phyloP scores from a whole-genome alignment of 352 stramenopile genomes.

The Pythium plurisporium region DNA sequence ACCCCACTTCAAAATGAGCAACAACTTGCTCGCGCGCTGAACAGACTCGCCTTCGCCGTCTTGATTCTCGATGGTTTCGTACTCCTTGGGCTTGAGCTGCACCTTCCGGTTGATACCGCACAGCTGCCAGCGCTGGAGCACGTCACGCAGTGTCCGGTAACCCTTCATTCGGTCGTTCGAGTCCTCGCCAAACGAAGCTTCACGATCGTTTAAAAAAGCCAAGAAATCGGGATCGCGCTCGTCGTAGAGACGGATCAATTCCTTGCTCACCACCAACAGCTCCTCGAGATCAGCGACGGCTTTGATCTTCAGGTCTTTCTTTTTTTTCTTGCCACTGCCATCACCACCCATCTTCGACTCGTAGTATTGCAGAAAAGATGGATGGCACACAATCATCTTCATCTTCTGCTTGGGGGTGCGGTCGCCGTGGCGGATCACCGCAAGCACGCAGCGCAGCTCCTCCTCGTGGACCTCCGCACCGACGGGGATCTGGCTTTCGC shows the following conservation, averaged over 20 bases:
- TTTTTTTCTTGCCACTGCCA: conserved; percentile 34
- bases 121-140: conserved; percentile 96
- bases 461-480: conserved; percentile 75
- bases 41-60: conserved; percentile 28
- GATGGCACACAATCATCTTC: conserved; percentile 93
- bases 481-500: conserved; percentile 16
- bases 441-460: conserved; percentile 98
- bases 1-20: conserved; percentile 99
- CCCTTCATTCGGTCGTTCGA: conserved; percentile 73
- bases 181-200: conserved; percentile 54
- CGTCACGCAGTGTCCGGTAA: conserved; percentile 89
- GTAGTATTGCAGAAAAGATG: conserved; percentile 87
- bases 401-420: conserved; percentile 99
- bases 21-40: conserved; percentile 78
- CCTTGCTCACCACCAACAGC: conserved; percentile 71
- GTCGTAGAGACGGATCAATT: conserved; percentile 68
- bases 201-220: conserved; percentile 60
- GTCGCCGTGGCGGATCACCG: conserved; percentile 98
- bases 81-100: conserved; percentile 88
- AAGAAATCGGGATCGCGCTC: conserved; percentile 52
- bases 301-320: conserved; percentile 86
- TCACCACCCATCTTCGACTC: conserved; percentile 38
- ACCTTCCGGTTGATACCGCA: conserved; percentile 98
- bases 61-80: conserved; percentile 21
- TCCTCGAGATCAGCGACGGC: conserved; percentile 73